Evolutionary conservation across 257 asterid species (phyloP), one percentile per base, ranked within the genome.

Genomic region (Lycium barbarum): DNA sequence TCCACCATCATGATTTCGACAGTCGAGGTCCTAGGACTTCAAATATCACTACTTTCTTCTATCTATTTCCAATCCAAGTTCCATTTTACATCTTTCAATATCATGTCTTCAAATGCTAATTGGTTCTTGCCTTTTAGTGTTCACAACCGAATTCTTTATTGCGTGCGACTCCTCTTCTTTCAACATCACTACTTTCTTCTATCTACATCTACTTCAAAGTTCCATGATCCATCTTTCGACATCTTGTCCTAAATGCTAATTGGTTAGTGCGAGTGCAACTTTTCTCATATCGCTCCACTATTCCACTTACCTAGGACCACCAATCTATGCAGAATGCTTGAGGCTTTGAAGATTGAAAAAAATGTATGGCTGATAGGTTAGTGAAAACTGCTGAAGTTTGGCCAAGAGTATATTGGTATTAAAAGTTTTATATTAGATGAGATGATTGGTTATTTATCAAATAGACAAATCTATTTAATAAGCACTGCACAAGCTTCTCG

Each of bases 171-270:
- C 66, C 14, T 51, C 65, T 78, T 65, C 65, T 53, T 78, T 53
- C 65, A 4, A 54, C 82, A 78, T 26, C 40, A 78, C 65, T 76
- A 14, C 2, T 78, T 78, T 53, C 26, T 78, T 78, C 65, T 78
- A 78, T 78, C 82, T 26, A 51, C 49, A 15, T 78, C 47, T 78
- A 53, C 82, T 53, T 14, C 47, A 22, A 26, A 74, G 63, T 7
- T 51, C 63, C 65, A 26, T 9, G 13, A 15, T 78, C 82, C 82
- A 53, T 33, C 82, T 53, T 78, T 33, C 33, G 53, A 76, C 7
- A 51, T 53, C 10, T 51, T 53, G 45, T 78, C 82, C 49, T 26
- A 78, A 78, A 53, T 78, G 49, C 63, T 51, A 76, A 26, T 78
- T 78, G 82, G 49, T 14, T 33, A 8, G 65, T 78, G 58, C 13